phyloP scores from a whole-genome alignment of 2,329 filamentous ascomycete genomes.

The Ophiocordyceps australis region DNA sequence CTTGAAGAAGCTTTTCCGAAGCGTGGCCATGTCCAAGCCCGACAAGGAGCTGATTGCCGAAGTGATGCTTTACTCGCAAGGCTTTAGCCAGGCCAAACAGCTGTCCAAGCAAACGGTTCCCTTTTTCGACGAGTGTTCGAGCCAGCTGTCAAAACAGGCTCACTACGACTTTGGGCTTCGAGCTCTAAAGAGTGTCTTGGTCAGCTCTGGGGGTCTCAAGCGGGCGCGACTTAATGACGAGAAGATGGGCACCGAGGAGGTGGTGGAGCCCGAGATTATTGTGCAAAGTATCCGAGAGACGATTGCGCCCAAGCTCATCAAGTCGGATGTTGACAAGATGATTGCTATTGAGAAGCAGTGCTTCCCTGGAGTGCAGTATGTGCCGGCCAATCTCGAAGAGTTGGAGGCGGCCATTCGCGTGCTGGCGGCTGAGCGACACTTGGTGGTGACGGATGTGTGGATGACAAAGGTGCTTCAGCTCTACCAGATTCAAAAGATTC shows the following conservation, averaged over 20 bases:
- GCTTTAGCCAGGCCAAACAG: constrained; percentile 89
- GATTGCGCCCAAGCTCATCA: constrained; percentile 92
- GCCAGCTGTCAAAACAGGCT: constrained; percentile 76
- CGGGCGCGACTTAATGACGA: constrained; percentile 53
- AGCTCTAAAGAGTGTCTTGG: constrained; percentile 93
- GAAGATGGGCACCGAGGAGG: constrained; percentile 43
- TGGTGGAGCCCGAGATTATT: constrained; percentile 90
- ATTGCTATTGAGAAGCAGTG: constrained; percentile 62
- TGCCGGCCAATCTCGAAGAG: constrained; percentile 68
- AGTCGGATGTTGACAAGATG: constrained; percentile 81
- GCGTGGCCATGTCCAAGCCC: constrained; percentile 98
- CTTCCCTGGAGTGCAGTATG: constrained; percentile 86
- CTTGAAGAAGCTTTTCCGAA: constrained; percentile 97
- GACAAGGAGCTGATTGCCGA: constrained; percentile 99
- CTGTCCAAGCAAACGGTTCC: constrained; percentile 92
- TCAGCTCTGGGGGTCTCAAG: constrained; percentile 93
- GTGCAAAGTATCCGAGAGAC: constrained; percentile 97
- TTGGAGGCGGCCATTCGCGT: constrained; percentile 67
- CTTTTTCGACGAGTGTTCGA: constrained; percentile 87
- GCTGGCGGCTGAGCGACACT: constrained; percentile 67
- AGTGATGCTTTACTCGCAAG: constrained; percentile 99
- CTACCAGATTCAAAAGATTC: constrained; percentile 93
- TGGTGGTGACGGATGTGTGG: constrained; percentile 87
- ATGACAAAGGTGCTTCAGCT: constrained; percentile 94
- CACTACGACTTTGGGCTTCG: constrained; percentile 98